These are phyloP conservation scores for Trametes cingulata DNA, from an alignment of 768 basidiomycete genomes.

Conservation along the genomic window DNA sequence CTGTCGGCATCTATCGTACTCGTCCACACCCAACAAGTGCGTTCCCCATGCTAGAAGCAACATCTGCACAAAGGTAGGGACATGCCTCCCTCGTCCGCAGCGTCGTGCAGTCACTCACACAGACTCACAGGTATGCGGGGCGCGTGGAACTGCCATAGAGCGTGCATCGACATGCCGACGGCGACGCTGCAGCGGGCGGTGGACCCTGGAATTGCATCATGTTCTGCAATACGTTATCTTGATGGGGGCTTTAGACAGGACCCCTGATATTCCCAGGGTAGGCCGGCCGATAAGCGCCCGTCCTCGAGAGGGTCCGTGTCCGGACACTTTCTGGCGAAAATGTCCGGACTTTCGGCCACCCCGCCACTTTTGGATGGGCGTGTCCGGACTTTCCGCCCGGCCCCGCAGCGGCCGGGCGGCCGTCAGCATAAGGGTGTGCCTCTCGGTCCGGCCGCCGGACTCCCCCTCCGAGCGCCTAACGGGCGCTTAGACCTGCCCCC, in stretches of 20 bases:
- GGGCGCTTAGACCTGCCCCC: no score
- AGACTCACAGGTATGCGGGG: not conserved
- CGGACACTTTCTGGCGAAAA: no score
- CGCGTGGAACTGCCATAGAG: not conserved
- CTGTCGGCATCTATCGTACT: constrained; percentile 10
- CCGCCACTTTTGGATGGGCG: no score
- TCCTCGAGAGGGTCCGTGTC: no score
- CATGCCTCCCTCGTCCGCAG: not conserved
- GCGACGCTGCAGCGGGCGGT: not conserved
- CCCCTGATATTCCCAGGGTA: no score
- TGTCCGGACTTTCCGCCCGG: no score
- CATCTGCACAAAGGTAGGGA: not conserved
- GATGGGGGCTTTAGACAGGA: constrained; percentile 21
- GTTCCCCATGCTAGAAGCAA: not conserved
- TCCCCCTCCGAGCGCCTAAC: no score
- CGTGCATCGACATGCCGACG: constrained; percentile 4
- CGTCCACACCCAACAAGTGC: not conserved
- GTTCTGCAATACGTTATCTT: constrained; percentile 15
- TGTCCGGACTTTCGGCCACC: no score
- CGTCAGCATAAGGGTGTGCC: no score
- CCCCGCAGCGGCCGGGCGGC: no score
- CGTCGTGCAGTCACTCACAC: not conserved
- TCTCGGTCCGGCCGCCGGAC: no score
- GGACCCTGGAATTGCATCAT: constrained; percentile 9
- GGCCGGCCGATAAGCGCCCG: no score